A percentile compares a stretch with the other conserved stretches of the same genome.
These are phyloP conservation scores for Theileria annulata DNA, from an alignment of 169 alveolate species.

Conservation along the genomic window DNA sequence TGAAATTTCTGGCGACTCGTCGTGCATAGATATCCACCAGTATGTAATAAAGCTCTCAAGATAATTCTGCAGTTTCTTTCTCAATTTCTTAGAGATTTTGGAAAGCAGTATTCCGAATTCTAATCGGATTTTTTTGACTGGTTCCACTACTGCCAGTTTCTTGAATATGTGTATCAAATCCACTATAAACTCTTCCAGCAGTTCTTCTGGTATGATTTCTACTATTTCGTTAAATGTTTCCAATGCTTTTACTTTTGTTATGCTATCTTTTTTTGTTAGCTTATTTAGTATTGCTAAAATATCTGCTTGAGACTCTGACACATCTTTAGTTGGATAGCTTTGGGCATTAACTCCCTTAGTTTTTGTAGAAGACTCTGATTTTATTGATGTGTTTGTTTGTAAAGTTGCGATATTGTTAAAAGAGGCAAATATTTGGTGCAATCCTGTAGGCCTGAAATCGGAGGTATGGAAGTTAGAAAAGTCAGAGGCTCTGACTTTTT, in stretches of 20 bases:
- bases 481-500: conserved; percentile 57
- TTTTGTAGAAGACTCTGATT: conserved; percentile 9
- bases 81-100: conserved; percentile 25
- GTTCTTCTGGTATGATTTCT: conserved; percentile 16
- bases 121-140: conserved; percentile 37
- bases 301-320: conserved; percentile 24
- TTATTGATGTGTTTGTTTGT: background rate
- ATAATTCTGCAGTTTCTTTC: conserved; percentile 28
- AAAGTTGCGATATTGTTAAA: conserved; percentile 16
- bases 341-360: background rate
- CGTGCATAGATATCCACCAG: conserved; percentile 64
- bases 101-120: conserved; percentile 31
- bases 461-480: conserved; percentile 55
- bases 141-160: conserved; percentile 52
- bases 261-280: conserved; percentile 53
- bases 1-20: conserved; percentile 44
- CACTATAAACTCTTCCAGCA: conserved; percentile 29
- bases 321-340: background rate
- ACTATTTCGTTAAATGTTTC: conserved; percentile 19
- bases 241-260: conserved; percentile 56
- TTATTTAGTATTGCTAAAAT: conserved; percentile 45
- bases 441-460: conserved; percentile 60
- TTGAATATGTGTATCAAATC: conserved; percentile 51
- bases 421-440: conserved; percentile 54
- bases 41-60: conserved; percentile 34